Percentiles rank a stretch among this genome's conserved stretches.
phyloP scores from a whole-genome alignment of 106 monocot genomes.

The Phalaenopsis aphrodite region DNA sequence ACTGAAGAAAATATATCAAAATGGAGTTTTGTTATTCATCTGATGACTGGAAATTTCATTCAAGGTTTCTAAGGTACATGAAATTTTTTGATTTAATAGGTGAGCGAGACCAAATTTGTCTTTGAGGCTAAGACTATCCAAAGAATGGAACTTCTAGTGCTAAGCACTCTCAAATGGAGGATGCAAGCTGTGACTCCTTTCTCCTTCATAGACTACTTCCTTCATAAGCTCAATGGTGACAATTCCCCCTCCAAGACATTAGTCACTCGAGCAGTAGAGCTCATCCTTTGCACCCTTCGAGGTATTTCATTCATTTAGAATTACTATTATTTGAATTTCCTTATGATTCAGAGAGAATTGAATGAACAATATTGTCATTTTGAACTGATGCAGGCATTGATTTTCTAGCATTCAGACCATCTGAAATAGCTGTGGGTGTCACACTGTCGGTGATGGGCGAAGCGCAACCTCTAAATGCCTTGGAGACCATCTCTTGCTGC shows the following conservation, averaged over 20 bases:
- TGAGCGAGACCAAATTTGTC: constrained; percentile 53
- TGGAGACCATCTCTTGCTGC: constrained; percentile 29
- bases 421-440: constrained; percentile 70
- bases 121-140: constrained; percentile 87
- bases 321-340: neutral
- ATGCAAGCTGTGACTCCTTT: constrained; percentile 93
- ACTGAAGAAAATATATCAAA: neutral
- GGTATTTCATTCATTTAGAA: constrained; percentile 20
- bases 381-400: constrained; percentile 19
- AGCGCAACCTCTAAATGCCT: constrained; percentile 28
- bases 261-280: constrained; percentile 32
- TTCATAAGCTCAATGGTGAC: constrained; percentile 47
- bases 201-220: constrained; percentile 85
- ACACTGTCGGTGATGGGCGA: constrained; percentile 27
- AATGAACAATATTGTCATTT: neutral
- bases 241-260: constrained; percentile 21
- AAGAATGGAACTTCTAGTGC: constrained; percentile 93
- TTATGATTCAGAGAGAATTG: neutral
- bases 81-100: constrained; percentile 21
- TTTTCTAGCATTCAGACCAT: constrained; percentile 65
- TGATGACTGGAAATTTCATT: neutral
- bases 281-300: constrained; percentile 59
- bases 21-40: neutral
- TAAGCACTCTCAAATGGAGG: constrained; percentile 90
- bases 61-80: neutral